phyloP scores from a whole-genome alignment of 768 basidiomycete genomes.

The Tricholoma saponaceum region DNA sequence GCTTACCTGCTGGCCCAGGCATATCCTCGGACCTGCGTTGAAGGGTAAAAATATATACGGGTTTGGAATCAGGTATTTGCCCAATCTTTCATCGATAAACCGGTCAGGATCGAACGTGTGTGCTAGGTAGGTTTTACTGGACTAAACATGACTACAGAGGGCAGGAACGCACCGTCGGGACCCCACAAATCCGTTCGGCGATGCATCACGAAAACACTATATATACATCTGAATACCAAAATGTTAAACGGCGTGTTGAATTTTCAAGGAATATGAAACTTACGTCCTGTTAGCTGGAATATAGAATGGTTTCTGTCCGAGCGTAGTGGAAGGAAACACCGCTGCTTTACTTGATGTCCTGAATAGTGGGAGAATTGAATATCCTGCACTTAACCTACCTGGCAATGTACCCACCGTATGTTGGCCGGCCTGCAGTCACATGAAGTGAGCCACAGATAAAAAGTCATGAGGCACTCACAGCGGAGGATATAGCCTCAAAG shows the following conservation, averaged over 20 bases:
- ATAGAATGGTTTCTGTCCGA: not conserved
- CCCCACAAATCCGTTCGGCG: conserved; percentile 60
- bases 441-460: too few species aligned
- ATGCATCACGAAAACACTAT: conserved; percentile 57
- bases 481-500: conserved; percentile 48
- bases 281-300: not conserved
- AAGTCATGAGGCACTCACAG: conserved; percentile 29
- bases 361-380: not conserved
- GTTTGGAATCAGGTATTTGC: conserved; percentile 30
- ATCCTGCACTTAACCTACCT: too few species aligned
- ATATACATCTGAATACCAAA: conserved; percentile 28
- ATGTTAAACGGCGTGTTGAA: too few species aligned
- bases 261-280: not conserved
- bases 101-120: conserved; percentile 58
- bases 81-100: not conserved
- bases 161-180: conserved; percentile 45
- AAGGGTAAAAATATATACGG: conserved; percentile 71
- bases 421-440: not conserved
- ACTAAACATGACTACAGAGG: not conserved
- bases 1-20: conserved; percentile 45
- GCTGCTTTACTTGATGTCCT: not conserved
- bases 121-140: conserved; percentile 22
- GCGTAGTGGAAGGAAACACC: not conserved
- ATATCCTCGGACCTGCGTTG: conserved; percentile 49
- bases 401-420: not conserved